Conservation (phyloP, 1,139 yeast species). For the Yamadazyma sp. region DNA sequence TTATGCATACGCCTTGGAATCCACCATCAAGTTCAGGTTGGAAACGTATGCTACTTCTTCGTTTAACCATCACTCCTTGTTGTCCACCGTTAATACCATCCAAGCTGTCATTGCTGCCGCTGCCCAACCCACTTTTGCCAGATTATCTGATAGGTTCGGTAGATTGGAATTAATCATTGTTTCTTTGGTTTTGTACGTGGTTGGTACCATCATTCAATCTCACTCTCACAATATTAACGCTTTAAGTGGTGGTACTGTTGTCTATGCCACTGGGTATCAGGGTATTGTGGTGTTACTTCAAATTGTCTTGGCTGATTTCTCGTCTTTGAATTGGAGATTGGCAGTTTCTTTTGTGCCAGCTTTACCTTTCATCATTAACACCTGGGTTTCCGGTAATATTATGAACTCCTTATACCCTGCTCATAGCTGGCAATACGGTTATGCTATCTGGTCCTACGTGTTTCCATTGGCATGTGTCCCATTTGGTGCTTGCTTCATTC, state of each 20-base stretch:
- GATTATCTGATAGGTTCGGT: conserved; percentile 71
- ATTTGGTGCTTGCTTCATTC: conserved; percentile 49
- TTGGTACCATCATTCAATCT: conserved; percentile 72
- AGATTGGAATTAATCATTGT: conserved; percentile 57
- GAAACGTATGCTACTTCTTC: conserved; percentile 58
- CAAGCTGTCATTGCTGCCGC: conserved; percentile 70
- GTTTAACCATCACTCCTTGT: conserved; percentile 57
- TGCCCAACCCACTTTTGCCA: conserved; percentile 67
- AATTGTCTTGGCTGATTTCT: conserved; percentile 63
- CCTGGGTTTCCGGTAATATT: conserved; percentile 72
- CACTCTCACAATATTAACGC: conserved; percentile 64
- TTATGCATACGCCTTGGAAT: conserved; percentile 69
- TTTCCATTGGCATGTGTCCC: conserved; percentile 67
- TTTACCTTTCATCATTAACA: conserved; percentile 69
- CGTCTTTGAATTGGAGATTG: conserved; percentile 70
- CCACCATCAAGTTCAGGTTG: conserved; percentile 49
- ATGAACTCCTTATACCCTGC: conserved; percentile 26
- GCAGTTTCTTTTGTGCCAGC: conserved; percentile 63
- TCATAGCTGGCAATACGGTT: conserved; percentile 66
- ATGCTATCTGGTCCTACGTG: conserved; percentile 80
- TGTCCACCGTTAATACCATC: conserved; percentile 65
- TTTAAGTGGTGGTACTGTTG: conserved; percentile 72
- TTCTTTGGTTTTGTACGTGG: conserved; percentile 58
- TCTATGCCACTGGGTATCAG: conserved; percentile 70
- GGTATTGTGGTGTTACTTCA: conserved; percentile 60